Evolutionary conservation across 495 filamentous ascomycete species (phyloP), one percentile per base, ranked within the genome.

Genomic region (Thozetella sp.): DNA sequence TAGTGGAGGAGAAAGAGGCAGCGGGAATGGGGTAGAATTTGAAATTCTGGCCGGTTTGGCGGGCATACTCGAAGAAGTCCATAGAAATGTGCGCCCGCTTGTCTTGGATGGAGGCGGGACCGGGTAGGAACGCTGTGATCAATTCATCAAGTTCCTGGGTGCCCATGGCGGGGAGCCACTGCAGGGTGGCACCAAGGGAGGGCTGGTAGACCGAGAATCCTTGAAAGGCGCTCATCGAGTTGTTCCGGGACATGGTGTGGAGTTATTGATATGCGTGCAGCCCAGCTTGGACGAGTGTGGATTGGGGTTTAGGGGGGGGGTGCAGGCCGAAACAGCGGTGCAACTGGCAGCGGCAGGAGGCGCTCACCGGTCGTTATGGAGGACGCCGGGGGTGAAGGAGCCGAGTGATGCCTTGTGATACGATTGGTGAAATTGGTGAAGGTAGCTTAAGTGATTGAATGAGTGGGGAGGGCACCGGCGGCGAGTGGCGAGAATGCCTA

Each of bases 111-210:
- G 81, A 72, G 51, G 72, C 74, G 52, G 76, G 57, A 22, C 83
- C 83, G 20, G 76, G 68, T 46, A 86, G 67, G 56, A 82, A 80
- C 50, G 74, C 72, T 63, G 82, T 64, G 60, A 86, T 76, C 74
- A 84, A 69, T 34, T 77, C 72, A 55, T 86, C 81, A 45, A 84
- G 72, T 65, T 84, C 79, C 56, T 71, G 66, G 45, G 82, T 79
- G 53, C 81, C 81, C 56, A 86, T 69, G 25, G 77, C 75, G 51
- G 83, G 83, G 46, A 81, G 70, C 71, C 82, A 86, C 60, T 82
- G 77, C 57, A 86, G 67, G 52, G 78, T 57, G 26, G 74, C 76
- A 24, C 83, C 83, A 59, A 84, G 67, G 43, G 68, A 64, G 22
- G 79, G 72, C 68, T 84, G 79, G 67, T 72, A 75, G 59, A 81